Evolutionary conservation across 306 rosid species (phyloP), one percentile per base, ranked within the genome.

Genomic region (Lagenaria siceraria): DNA sequence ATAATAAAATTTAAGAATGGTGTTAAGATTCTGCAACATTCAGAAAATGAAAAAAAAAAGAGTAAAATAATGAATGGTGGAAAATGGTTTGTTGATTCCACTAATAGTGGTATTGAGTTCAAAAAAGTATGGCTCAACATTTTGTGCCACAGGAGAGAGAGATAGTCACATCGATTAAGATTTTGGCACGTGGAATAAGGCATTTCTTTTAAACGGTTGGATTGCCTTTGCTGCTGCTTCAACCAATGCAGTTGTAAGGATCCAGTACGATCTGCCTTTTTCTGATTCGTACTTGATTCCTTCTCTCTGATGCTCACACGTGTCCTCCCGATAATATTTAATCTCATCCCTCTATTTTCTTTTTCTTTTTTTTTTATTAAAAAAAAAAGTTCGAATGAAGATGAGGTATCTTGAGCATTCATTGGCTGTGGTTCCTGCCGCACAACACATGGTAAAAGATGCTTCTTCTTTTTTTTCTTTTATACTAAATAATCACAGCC

Each of bases 231-330:
- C 17, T 48, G 7, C 18, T 65, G 48, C 49, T 19, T 65, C 25
- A 35, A 64, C 24, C 13, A 10, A 35, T 10, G 25, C 27, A 68
- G 21, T 13, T 43, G 75, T 69, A 69, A 69, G 36, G 55, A 69
- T 24, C 74, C 75, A 69, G 75, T 42, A 70, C 75, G 75, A 70
- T 70, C 56, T 43, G 14, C 17, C 74, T 66, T 46, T 70, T 46
- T 42, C 6, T 24, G 7, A 42, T 42, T 68, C 54, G 52, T 68
- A 42, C 43, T 22, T 40, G 74, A 21, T 68, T 68, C 74, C 19
- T 38, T 68, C 11, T n/a, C 18, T 68, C 52, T 38, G 54, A 68
- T 68, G 11, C 24, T 42, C 12, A 68, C 74, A 40, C 74, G 74
- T 68, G 35, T 68, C 19, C 0, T 17, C 1, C 0, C 0, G 19